Evolutionary conservation across 805 yeast genomes (phyloP).

Genomic region (Candida oleophila): DNA sequence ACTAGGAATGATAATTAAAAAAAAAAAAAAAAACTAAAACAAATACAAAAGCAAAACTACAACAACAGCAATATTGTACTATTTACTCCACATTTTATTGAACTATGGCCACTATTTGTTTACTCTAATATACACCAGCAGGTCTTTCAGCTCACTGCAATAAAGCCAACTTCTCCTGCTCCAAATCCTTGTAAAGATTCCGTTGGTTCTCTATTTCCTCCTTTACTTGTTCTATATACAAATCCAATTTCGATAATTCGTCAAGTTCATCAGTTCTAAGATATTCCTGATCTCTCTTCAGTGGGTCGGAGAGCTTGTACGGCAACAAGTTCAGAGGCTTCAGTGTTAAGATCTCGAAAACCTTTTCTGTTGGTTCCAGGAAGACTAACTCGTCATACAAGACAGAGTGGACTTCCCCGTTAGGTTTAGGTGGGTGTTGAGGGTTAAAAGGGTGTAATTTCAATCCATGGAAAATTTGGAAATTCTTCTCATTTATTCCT

Average conservation of each 20-base stretch:
- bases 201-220: conserved; percentile 42
- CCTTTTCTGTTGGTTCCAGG: conserved; percentile 90
- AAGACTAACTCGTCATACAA: conserved; percentile 89
- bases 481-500: conserved; percentile 72
- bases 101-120: background rate
- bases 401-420: conserved; percentile 43
- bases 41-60: background rate
- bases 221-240: conserved; percentile 35
- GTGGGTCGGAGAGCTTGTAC: conserved; percentile 29
- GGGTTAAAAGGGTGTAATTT: conserved; percentile 85
- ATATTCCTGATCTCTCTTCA: conserved; percentile 40
- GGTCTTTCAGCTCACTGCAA: conserved; percentile 21
- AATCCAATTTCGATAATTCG: conserved; percentile 41
- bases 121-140: background rate
- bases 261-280: conserved; percentile 40
- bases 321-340: conserved; percentile 62
- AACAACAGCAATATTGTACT: too few relatives aligned
- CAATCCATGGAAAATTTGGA: conserved; percentile 83
- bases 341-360: conserved; percentile 74
- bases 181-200: conserved; percentile 38
- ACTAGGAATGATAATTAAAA: too few relatives aligned
- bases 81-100: too few relatives aligned
- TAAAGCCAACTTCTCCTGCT: conserved; percentile 40
- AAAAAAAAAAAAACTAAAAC: too few relatives aligned
- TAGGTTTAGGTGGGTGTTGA: conserved; percentile 33